Evolutionary conservation across 1,284 basidiomycete genomes (phyloP).

Genomic region (Sporisorium scitamineum): DNA sequence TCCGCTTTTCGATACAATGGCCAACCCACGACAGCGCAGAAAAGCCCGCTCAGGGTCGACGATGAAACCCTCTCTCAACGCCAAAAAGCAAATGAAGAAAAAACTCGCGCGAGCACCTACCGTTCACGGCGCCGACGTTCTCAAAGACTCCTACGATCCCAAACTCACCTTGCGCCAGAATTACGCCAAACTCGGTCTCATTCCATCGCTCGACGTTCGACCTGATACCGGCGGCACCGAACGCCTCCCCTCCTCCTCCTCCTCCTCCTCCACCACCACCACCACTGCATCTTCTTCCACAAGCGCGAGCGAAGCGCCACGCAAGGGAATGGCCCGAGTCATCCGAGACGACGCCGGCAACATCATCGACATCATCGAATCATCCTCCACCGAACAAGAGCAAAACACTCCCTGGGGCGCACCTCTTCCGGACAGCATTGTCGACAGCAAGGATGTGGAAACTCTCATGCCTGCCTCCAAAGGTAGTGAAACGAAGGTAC

Average conservation of each 20-base stretch:
- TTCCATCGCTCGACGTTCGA: conserved; percentile 69
- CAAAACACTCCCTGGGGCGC: conserved; percentile 70
- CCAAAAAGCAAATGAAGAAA: conserved; percentile 80
- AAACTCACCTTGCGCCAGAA: conserved; percentile 92
- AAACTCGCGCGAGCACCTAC: conserved; percentile 73
- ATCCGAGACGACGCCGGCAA: conserved; percentile 85
- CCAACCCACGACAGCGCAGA: conserved; percentile 88
- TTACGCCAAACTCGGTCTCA: conserved; percentile 82
- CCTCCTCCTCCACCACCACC: not conserved
- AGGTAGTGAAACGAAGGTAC: not conserved
- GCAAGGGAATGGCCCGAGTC: conserved; percentile 85
- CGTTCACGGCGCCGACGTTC: conserved; percentile 82
- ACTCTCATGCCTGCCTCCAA: conserved; percentile 19
- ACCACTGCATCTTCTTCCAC: not conserved
- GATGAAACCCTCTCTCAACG: conserved; percentile 74
- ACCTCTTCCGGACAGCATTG: conserved; percentile 34
- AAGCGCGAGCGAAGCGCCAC: not conserved
- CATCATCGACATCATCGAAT: conserved; percentile 80
- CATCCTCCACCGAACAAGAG: conserved; percentile 73
- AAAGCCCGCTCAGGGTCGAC: conserved; percentile 77
- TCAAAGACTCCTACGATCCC: conserved; percentile 89
- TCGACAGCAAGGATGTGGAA: conserved; percentile 27
- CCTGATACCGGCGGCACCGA: conserved; percentile 52
- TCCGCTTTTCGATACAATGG: conserved; percentile 75
- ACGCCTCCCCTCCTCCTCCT: not conserved